Evolutionary conservation across 495 filamentous ascomycete genomes (phyloP).

Genomic region (Chlorociboria aeruginascens): DNA sequence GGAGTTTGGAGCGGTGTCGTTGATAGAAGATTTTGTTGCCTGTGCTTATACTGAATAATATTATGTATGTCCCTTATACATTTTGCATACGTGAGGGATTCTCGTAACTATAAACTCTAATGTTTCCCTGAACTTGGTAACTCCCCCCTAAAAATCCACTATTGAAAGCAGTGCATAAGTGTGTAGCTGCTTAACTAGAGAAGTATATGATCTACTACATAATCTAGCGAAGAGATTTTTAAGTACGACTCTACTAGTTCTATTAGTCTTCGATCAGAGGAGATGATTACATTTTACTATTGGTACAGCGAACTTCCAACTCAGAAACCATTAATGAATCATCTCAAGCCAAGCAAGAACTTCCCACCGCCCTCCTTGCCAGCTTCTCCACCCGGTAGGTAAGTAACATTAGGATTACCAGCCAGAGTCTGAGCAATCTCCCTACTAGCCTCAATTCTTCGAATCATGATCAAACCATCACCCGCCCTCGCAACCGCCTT

Average conservation of each 20-base stretch:
- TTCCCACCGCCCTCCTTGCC: constrained; percentile 48
- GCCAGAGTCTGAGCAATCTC: constrained; percentile 91
- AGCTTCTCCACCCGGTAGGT: constrained; percentile 64
- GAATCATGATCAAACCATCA: constrained; percentile 86
- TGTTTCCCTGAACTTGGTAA: too few relatives aligned
- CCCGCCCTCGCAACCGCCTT: constrained; percentile 86
- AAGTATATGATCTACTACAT: too few relatives aligned
- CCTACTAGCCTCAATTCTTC: constrained; percentile 91
- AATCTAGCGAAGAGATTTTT: neutral
- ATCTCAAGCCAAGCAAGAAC: constrained; percentile 38
- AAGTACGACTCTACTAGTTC: neutral
- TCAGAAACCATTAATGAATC: neutral
- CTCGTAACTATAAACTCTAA: too few relatives aligned
- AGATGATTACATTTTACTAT: constrained; percentile 11
- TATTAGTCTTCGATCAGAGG: neutral
- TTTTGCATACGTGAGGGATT: too few relatives aligned
- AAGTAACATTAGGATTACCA: constrained; percentile 89
- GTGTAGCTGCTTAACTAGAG: too few relatives aligned
- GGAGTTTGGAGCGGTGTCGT: neutral
- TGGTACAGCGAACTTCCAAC: constrained; percentile 6
- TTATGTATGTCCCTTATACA: too few relatives aligned
- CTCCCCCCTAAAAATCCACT: too few relatives aligned
- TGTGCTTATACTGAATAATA: too few relatives aligned
- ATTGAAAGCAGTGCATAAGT: too few relatives aligned
- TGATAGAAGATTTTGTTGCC: neutral